Evolutionary conservation across 805 yeast species (phyloP).

Genomic region (Teunomyces lycoperdinae): DNA sequence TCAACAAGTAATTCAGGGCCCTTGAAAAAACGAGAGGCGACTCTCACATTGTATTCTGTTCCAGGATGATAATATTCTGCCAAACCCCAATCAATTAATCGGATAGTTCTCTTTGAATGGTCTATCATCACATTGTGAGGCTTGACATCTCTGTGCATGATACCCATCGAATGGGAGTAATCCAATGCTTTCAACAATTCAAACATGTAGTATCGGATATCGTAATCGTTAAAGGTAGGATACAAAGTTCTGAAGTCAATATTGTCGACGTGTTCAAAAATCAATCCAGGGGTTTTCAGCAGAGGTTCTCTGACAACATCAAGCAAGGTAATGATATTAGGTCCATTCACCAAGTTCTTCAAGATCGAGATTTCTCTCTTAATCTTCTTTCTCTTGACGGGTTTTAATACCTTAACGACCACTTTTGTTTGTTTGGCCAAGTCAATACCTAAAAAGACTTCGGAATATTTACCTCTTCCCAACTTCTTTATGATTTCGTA

Average conservation of each 20-base stretch:
- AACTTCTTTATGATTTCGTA: slow-evolving; percentile 82
- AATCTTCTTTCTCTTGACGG: slow-evolving; percentile 89
- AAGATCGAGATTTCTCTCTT: slow-evolving; percentile 86
- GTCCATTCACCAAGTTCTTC: slow-evolving; percentile 81
- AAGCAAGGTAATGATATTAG: slow-evolving; percentile 68
- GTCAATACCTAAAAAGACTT: slow-evolving; percentile 84
- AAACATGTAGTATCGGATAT: slow-evolving; percentile 78
- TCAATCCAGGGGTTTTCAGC: slow-evolving; percentile 82
- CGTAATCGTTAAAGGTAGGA: slow-evolving; percentile 72
- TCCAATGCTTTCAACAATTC: slow-evolving; percentile 82
- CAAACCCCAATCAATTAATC: slow-evolving; percentile 91
- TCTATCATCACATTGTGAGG: slow-evolving; percentile 95
- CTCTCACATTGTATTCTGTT: slow-evolving; percentile 86
- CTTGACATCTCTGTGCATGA: slow-evolving; percentile 91
- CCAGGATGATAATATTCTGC: slow-evolving; percentile 93
- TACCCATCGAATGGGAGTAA: slow-evolving; percentile 89
- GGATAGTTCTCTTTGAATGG: slow-evolving; percentile 56
- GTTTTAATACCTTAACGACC: slow-evolving; percentile 89
- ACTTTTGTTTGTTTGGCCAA: slow-evolving; percentile 58
- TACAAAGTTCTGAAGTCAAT: slow-evolving; percentile 83
- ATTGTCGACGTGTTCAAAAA: slow-evolving; percentile 82
- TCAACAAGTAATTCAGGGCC: slow-evolving; percentile 90
- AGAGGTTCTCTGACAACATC: slow-evolving; percentile 88
- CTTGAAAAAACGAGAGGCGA: slow-evolving; percentile 87
- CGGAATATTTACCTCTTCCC: slow-evolving; percentile 92